Evolutionary conservation across 2,329 filamentous ascomycete genomes (phyloP), one percentile per base, ranked within the genome.

Genomic region (Didymella sp.): DNA sequence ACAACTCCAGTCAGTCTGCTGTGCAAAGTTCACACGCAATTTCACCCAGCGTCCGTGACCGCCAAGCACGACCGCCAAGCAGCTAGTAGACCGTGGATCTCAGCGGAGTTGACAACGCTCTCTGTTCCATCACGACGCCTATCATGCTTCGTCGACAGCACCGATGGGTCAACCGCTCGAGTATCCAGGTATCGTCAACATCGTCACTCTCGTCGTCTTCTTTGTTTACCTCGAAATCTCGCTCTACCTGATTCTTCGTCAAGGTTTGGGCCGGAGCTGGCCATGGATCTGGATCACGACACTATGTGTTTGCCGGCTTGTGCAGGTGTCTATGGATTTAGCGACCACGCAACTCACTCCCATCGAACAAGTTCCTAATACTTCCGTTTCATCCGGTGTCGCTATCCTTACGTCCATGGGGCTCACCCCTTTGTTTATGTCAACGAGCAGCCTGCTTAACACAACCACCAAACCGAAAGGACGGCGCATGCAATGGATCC

Each of bases 401-500:
- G 73, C 73, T 2, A 75, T 75, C 41, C 61, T 75, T n/a, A 75
- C 73, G 4, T 70, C 72, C 28, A 69, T 75, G 56, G 68, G 71
- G 2, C 63, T 75, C 46, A 74, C 73, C 25, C 72, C 73, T 13
- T 54, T 75, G 51, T 75, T 75, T 54, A 73, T 75, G 73, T 60
- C 71, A 4, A 75, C 73, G 7, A 62, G 67, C 51, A 72, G 68
- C 51, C 60, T 75, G 17, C 68, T 75, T 50, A 74, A 74, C 58
- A 61, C 69, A 6, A 75, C 72, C 1, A 66, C 68, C 5, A 59
- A 68, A 40, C 73, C 73, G 11, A 75, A 75, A 51, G 73, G 73
- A 40, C 63, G 73, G 27, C 69, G 72, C 40, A 75, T 75, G 73
- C 73, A 75, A 63, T 75, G 73, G 73, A 69, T 75, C 47, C 62